phyloP scores from a whole-genome alignment of 2,329 filamentous ascomycete species.

The Tolypocladium ovalisporum region DNA sequence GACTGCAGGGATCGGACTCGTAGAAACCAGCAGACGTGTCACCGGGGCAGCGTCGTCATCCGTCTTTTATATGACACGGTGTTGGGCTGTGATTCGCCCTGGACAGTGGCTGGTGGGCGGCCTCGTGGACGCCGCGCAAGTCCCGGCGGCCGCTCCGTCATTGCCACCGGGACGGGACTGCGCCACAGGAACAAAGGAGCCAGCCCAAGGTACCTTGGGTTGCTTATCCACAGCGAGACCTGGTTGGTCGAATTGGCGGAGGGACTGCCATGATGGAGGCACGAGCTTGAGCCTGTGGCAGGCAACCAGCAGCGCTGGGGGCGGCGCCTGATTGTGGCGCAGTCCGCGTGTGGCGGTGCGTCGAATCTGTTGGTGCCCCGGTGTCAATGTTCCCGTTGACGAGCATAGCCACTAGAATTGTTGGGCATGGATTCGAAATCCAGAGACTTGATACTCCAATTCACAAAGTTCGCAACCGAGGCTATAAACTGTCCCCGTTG shows the following conservation, averaged over 20 bases:
- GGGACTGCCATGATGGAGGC: not conserved
- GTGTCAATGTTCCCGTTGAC: not conserved
- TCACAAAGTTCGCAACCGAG: too few species aligned
- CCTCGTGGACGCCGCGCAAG: not conserved
- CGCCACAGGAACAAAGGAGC: not conserved
- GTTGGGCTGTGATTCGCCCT: not conserved
- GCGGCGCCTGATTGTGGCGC: not conserved
- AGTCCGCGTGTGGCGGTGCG: not conserved
- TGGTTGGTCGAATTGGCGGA: not conserved
- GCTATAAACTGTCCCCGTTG: too few species aligned
- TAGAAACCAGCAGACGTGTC: not conserved
- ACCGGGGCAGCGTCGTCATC: not conserved
- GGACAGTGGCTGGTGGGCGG: not conserved
- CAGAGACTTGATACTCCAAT: too few species aligned
- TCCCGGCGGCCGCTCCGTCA: not conserved
- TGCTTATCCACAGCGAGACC: not conserved
- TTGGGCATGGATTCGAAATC: not conserved
- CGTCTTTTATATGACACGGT: not conserved
- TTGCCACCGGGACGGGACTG: not conserved
- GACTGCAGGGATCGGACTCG: not conserved
- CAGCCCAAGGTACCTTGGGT: not conserved
- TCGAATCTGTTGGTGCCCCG: not conserved
- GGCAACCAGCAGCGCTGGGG: not conserved
- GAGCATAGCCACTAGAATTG: not conserved
- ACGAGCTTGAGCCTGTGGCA: not conserved